A percentile compares a stretch with the other conserved stretches of the same genome.
phyloP scores from a whole-genome alignment of 2,329 filamentous ascomycete genomes.

The Diplodia sapinea region DNA sequence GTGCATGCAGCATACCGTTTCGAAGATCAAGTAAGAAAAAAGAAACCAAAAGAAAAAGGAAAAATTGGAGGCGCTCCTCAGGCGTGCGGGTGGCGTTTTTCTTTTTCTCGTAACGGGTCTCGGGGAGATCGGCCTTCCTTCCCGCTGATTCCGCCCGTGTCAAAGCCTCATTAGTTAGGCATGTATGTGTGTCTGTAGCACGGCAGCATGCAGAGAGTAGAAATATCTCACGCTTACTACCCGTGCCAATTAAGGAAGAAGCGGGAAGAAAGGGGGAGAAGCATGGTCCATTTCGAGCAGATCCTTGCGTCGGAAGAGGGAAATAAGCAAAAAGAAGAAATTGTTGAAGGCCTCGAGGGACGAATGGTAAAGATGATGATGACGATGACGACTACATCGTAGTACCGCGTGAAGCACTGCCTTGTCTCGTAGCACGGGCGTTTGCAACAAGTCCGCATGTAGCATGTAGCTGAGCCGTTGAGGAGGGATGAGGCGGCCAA shows the following conservation, averaged over 20 bases:
- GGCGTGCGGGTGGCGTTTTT: background rate
- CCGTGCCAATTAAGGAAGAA: background rate
- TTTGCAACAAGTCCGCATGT: background rate
- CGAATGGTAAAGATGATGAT: background rate
- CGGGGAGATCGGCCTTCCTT: background rate
- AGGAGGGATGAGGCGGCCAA: background rate
- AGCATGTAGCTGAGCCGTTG: background rate
- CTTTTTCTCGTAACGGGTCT: background rate
- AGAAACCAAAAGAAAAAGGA: background rate
- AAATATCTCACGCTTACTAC: background rate
- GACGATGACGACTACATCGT: too few species aligned
- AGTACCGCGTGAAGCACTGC: background rate
- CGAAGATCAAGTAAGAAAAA: too few species aligned
- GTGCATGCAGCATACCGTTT: too few species aligned
- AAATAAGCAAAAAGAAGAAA: background rate
- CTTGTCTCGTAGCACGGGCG: background rate
- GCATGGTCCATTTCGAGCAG: too few species aligned
- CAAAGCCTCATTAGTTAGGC: too few species aligned
- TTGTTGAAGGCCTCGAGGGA: background rate
- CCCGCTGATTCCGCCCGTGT: background rate
- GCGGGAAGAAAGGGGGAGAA: background rate
- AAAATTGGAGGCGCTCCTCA: background rate
- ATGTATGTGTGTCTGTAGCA: background rate
- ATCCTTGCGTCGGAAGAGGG: too few species aligned
- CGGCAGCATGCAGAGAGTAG: background rate